A percentile compares a stretch with the other conserved stretches of the same genome.
Evolutionary conservation across 768 basidiomycete genomes (phyloP).

Genomic region (Lactifluus subvellereus): DNA sequence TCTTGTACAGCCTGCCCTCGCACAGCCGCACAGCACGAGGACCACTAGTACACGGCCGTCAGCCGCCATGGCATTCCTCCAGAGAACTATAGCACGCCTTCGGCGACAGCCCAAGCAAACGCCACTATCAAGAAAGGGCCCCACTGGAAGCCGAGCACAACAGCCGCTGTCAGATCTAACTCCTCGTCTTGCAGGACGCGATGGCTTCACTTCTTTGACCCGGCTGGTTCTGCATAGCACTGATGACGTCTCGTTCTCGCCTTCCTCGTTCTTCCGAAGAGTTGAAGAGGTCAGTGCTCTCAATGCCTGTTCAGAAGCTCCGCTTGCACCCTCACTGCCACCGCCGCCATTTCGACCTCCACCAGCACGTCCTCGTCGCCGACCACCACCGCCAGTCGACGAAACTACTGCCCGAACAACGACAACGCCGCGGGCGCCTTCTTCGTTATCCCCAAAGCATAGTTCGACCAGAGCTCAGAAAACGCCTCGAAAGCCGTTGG

Average conservation of each 20-base stretch:
- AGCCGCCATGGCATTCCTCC: slow-evolving; percentile 8
- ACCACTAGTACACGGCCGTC: not conserved
- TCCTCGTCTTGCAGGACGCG: not conserved
- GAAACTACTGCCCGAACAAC: not conserved
- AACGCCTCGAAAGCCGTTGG: not conserved
- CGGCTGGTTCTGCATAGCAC: slow-evolving; percentile 7
- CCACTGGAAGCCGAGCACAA: not conserved
- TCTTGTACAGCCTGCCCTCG: not conserved
- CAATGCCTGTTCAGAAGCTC: not conserved
- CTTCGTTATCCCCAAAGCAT: not conserved
- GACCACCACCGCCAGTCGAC: slow-evolving; percentile 11
- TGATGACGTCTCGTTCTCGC: slow-evolving; percentile 17
- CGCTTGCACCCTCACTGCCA: not conserved
- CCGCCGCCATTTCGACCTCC: not conserved
- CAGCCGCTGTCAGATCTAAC: not conserved
- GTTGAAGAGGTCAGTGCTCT: slow-evolving; percentile 14
- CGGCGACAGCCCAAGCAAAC: slow-evolving; percentile 4
- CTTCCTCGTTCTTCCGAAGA: slow-evolving; percentile 17
- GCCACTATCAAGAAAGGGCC: not conserved
- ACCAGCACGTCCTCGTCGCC: not conserved
- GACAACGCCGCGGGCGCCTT: not conserved
- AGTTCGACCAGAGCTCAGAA: not conserved
- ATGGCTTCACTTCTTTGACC: slow-evolving; percentile 11
- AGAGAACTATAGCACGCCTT: slow-evolving; percentile 12
- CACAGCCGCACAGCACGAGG: not conserved